Conservation (phyloP, 1,284 basidiomycete species). For the Peniophora sp. region DNA sequence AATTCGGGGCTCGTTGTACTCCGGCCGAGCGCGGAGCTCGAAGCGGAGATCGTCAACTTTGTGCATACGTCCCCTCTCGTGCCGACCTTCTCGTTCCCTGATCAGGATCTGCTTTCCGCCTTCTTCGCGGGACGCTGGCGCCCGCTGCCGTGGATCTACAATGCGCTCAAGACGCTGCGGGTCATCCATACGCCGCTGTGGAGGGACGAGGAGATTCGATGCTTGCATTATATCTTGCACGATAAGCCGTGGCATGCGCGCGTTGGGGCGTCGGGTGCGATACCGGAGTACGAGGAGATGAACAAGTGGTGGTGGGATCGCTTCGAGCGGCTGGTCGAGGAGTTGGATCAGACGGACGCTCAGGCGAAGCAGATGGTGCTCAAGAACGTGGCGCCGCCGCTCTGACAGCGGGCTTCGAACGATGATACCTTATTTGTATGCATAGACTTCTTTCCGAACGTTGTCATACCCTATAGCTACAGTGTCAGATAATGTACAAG, state of each 20-base stretch:
- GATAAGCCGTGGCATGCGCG: conserved; percentile 72
- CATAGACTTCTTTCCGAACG: neutral
- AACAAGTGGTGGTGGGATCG: conserved; percentile 76
- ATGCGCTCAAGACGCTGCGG: conserved; percentile 77
- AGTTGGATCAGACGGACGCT: conserved; percentile 37
- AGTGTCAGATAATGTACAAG: no score
- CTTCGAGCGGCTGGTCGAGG: conserved; percentile 42
- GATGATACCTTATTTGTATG: conserved; percentile 2
- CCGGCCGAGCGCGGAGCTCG: conserved; percentile 59
- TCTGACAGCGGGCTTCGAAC: conserved; percentile 3
- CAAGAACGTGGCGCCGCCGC: conserved; percentile 32
- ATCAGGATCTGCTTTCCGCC: conserved; percentile 86
- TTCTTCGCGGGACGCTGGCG: conserved; percentile 73
- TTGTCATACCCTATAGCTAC: no score
- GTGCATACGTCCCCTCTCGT: conserved; percentile 67
- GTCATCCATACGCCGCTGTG: conserved; percentile 64
- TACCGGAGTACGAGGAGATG: conserved; percentile 37
- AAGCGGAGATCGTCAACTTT: conserved; percentile 45
- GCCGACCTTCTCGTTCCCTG: conserved; percentile 73
- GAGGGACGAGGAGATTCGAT: conserved; percentile 71
- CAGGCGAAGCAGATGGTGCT: conserved; percentile 46
- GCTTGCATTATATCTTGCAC: conserved; percentile 66
- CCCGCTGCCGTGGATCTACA: conserved; percentile 77
- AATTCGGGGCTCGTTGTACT: conserved; percentile 89
- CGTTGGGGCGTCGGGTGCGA: conserved; percentile 20